Percentiles rank a stretch among this genome's conserved stretches.
These are phyloP conservation scores for Penicillium flavigenum DNA, from an alignment of 495 filamentous ascomycete genomes.

Conservation along the genomic window DNA sequence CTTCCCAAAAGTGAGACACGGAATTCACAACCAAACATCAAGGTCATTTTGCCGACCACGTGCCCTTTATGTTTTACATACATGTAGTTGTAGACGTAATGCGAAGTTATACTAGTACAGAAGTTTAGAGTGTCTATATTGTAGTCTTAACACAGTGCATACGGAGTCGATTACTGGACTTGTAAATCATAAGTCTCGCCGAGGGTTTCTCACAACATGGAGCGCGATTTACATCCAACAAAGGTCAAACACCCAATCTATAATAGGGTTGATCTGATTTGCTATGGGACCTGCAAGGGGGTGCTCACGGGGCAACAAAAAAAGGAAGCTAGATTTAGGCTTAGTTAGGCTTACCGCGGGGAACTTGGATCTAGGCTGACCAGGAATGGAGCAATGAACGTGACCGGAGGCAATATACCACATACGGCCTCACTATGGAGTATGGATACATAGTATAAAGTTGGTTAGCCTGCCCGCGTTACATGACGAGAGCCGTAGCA, in stretches of 20 bases:
- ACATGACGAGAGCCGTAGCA: constrained; percentile 10
- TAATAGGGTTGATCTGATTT: constrained; percentile 13
- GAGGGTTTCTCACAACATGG: constrained; percentile 16
- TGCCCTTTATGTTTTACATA: neutral
- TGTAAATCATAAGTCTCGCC: constrained; percentile 5
- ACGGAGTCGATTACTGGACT: neutral
- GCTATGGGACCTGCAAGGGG: constrained; percentile 19
- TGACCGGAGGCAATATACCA: constrained; percentile 1
- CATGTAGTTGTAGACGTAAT: neutral
- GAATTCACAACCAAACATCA: neutral
- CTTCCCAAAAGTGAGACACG: neutral
- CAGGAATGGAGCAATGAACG: neutral
- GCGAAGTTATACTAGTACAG: neutral
- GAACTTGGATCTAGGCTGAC: constrained; percentile 6
- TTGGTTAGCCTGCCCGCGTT: neutral
- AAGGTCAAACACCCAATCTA: constrained; percentile 11
- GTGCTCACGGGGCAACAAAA: neutral
- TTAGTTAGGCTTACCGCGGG: constrained; percentile 18
- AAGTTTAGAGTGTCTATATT: neutral
- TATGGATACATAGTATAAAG: constrained; percentile 3
- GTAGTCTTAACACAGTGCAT: neutral
- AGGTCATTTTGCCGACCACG: neutral
- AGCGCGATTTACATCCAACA: constrained; percentile 14
- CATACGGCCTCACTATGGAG: neutral
- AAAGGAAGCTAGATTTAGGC: neutral